Evolutionary conservation across 257 asterid species (phyloP).

Genomic region (Thymus quinquecostatus): DNA sequence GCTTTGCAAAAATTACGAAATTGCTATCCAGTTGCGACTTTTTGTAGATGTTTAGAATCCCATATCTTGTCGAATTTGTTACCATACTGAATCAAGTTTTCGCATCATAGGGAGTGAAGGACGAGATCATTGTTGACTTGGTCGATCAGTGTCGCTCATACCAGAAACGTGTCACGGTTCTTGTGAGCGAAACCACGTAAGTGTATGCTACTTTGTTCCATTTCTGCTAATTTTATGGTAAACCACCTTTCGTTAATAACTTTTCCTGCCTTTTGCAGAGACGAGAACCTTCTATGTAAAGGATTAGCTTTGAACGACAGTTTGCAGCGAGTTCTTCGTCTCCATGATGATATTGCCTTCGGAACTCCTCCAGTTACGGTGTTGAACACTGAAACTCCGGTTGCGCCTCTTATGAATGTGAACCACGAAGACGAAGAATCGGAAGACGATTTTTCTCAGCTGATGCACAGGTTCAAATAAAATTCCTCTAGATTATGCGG

Average conservation of each 20-base stretch:
- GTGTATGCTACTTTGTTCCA: conserved; percentile 3
- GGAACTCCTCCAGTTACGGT: conserved; percentile 48
- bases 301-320: conserved; percentile 80
- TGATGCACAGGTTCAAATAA: conserved; percentile 64
- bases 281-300: conserved; percentile 73
- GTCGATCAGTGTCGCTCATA: conserved; percentile 87
- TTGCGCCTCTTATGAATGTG: conserved; percentile 71
- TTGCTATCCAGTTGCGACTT: not conserved
- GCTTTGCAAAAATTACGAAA: not conserved
- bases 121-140: conserved; percentile 87
- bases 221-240: not conserved
- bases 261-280: conserved; percentile 44
- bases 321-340: conserved; percentile 74
- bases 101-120: conserved; percentile 60
- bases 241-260: not conserved
- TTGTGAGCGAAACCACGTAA: conserved; percentile 79
- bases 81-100: conserved; percentile 5
- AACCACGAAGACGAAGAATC: conserved; percentile 83
- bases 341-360: conserved; percentile 70
- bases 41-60: not conserved
- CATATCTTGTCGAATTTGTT: not conserved
- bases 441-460: conserved; percentile 76
- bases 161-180: conserved; percentile 79
- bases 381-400: conserved; percentile 42
- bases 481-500: not conserved